Evolutionary conservation across 805 yeast genomes (phyloP).

Genomic region (Hanseniaspora thailandica): DNA sequence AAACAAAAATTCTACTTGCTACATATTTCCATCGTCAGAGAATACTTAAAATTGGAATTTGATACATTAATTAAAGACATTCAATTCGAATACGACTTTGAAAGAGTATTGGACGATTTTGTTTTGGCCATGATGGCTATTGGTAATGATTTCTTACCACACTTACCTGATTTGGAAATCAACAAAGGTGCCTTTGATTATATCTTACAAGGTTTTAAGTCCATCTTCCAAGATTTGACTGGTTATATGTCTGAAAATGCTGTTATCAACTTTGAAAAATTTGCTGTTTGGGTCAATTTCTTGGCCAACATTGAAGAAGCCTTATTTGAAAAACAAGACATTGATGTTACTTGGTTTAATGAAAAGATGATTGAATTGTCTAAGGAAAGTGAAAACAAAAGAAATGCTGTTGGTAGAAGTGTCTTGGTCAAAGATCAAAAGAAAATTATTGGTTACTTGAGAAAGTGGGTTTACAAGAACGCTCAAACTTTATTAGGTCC

Average conservation of each 20-base stretch:
- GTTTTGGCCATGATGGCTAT: constrained; percentile 84
- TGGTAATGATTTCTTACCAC: constrained; percentile 96
- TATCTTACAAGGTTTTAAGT: constrained; percentile 75
- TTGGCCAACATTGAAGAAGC: constrained; percentile 71
- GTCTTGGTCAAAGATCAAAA: constrained; percentile 61
- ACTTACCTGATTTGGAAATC: constrained; percentile 83
- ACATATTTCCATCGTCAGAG: constrained; percentile 80
- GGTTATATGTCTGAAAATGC: constrained; percentile 83
- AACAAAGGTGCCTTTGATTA: constrained; percentile 97
- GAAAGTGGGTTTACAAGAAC: constrained; percentile 37
- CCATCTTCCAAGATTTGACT: constrained; percentile 56
- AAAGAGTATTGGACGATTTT: constrained; percentile 81
- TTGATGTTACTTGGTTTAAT: constrained; percentile 87
- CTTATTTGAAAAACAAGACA: constrained; percentile 70
- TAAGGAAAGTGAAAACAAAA: constrained; percentile 55
- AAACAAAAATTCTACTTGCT: constrained; percentile 72
- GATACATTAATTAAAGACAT: constrained; percentile 52
- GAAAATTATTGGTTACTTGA: constrained; percentile 48
- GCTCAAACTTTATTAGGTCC: constrained; percentile 20
- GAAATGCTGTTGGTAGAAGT: constrained; percentile 54
- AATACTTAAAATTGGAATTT: constrained; percentile 80
- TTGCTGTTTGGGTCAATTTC: constrained; percentile 63
- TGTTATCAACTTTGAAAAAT: constrained; percentile 58
- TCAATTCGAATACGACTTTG: constrained; percentile 66
- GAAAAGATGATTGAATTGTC: constrained; percentile 71